Percentiles rank a stretch among this genome's conserved stretches.
phyloP scores from a whole-genome alignment of 2,329 filamentous ascomycete species.

The Diplodia sapinea region DNA sequence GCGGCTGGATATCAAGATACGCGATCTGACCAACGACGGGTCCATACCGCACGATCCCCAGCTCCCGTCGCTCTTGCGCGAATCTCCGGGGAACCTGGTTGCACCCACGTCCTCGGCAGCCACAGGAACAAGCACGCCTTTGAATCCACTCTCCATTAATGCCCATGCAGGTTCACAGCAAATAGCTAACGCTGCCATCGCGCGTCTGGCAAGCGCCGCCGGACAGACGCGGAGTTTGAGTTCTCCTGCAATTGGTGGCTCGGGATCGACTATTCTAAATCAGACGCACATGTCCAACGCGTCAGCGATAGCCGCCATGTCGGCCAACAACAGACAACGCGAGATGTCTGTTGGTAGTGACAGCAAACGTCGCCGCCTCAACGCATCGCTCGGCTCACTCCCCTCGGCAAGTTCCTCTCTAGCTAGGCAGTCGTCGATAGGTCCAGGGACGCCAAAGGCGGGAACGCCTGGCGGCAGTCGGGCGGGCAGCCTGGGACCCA shows the following conservation, averaged over 20 bases:
- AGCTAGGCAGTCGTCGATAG: constrained; percentile 63
- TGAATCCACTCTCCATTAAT: constrained; percentile 63
- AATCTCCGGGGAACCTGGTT: constrained; percentile 56
- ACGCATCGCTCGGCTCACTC: constrained; percentile 58
- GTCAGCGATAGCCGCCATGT: constrained; percentile 33
- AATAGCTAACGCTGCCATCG: constrained; percentile 58
- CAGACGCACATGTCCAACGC: constrained; percentile 32
- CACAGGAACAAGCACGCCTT: constrained; percentile 55
- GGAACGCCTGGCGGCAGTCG: constrained; percentile 58
- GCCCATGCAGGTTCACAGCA: constrained; percentile 59
- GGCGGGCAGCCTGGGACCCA: constrained; percentile 65
- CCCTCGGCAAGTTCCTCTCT: constrained; percentile 60
- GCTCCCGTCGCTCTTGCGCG: constrained; percentile 63
- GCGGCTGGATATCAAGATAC: constrained; percentile 66
- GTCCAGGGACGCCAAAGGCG: constrained; percentile 65
- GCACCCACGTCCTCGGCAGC: constrained; percentile 54
- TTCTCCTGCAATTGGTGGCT: constrained; percentile 19
- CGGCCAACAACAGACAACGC: constrained; percentile 48
- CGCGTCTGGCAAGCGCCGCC: constrained; percentile 49
- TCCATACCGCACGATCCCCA: constrained; percentile 64
- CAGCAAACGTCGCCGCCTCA: constrained; percentile 65
- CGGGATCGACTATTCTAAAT: constrained; percentile 21
- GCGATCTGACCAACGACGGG: constrained; percentile 64
- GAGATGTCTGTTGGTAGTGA: constrained; percentile 62
- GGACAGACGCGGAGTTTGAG: constrained; percentile 14